Conservation (phyloP, 129 eudicot species). For the Artemisia annua region DNA sequence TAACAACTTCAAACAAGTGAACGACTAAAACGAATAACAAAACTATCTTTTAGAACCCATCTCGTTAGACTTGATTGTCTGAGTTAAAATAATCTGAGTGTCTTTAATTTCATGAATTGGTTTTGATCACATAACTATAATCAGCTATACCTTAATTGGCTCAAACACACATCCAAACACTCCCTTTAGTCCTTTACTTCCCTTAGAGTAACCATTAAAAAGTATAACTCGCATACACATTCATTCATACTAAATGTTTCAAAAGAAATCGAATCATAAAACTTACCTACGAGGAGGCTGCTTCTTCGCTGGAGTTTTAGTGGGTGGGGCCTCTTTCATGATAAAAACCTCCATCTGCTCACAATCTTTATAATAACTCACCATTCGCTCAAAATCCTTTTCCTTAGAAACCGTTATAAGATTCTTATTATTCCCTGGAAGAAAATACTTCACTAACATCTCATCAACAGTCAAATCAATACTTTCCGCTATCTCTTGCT, state of each 20-base stretch:
- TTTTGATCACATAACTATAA: background rate
- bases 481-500: constrained; percentile 36
- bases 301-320: constrained; percentile 29
- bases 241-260: constrained; percentile 1
- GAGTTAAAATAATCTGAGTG: too few relatives aligned
- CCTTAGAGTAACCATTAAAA: background rate
- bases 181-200: background rate
- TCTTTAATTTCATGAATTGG: too few relatives aligned
- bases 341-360: constrained; percentile 36
- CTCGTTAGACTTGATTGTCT: too few relatives aligned
- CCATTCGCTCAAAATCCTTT: constrained; percentile 41
- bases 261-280: background rate
- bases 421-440: constrained; percentile 40
- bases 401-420: constrained; percentile 42
- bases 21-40: too few relatives aligned
- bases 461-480: constrained; percentile 26
- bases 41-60: too few relatives aligned
- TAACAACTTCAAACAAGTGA: too few relatives aligned
- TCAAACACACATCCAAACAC: constrained; percentile 7
- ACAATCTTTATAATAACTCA: constrained; percentile 32
- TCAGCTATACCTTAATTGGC: constrained; percentile 5
- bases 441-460: constrained; percentile 40
- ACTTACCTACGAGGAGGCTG: constrained; percentile 44
- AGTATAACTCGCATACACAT: constrained; percentile 3
- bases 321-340: constrained; percentile 27